A percentile compares a stretch with the other conserved stretches of the same genome.
Conservation (phyloP, 2,329 filamentous ascomycete species). For the Aspergillus pseudoglaucus region DNA sequence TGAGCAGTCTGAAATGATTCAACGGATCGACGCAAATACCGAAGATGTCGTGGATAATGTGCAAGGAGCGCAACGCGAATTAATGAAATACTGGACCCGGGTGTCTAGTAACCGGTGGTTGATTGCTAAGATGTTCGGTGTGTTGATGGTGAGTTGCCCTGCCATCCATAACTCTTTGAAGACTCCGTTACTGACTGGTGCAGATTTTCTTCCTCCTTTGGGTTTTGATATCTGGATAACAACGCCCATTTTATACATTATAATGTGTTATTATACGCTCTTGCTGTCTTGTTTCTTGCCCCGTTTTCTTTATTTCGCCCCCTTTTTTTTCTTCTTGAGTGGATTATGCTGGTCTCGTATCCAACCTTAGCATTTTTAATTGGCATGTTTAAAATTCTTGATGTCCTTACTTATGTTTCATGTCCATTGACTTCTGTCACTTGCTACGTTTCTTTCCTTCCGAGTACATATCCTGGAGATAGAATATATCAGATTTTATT, state of each 20-base stretch:
- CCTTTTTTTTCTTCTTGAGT: constrained; percentile 1
- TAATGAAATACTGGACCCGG: constrained; percentile 94
- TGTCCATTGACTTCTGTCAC: constrained; percentile 4
- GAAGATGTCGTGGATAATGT: constrained; percentile 98
- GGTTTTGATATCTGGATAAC: constrained; percentile 54
- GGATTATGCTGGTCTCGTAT: constrained; percentile 1
- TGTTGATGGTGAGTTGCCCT: constrained; percentile 62
- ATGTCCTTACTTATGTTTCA: constrained; percentile 5
- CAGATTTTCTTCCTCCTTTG: constrained; percentile 74
- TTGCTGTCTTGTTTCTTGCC: constrained; percentile 9
- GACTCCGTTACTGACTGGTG: constrained; percentile 41
- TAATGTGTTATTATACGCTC: constrained; percentile 29
- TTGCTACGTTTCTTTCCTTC: neutral
- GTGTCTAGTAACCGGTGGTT: constrained; percentile 95
- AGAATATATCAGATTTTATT: neutral
- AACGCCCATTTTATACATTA: constrained; percentile 7
- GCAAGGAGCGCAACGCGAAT: constrained; percentile 86
- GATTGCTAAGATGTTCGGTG: constrained; percentile 72
- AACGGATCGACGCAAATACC: constrained; percentile 93
- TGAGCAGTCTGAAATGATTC: constrained; percentile 96
- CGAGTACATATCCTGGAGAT: constrained; percentile 1
- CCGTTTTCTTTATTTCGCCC: neutral
- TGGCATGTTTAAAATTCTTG: constrained; percentile 19
- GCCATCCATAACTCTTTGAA: too few species aligned
- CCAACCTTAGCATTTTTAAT: constrained; percentile 9